Conservation (phyloP, 2,329 filamentous ascomycete species). For the Thelonectria blattea region DNA sequence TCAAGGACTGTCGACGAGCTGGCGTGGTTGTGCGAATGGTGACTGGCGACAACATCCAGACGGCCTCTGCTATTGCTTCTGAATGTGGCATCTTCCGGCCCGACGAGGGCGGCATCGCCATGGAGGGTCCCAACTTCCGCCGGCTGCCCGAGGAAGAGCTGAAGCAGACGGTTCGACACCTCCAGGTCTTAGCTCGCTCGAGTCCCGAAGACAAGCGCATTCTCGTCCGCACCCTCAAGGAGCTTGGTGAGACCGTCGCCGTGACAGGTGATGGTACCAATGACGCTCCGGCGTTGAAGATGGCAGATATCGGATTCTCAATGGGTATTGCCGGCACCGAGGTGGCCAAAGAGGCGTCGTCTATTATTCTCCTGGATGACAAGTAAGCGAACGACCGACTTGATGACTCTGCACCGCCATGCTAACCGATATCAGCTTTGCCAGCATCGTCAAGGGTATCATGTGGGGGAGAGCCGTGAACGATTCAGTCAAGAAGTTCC, state of each 20-base stretch:
- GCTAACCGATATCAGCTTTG: constrained; percentile 46
- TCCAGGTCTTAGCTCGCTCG: constrained; percentile 69
- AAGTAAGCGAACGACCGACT: constrained; percentile 44
- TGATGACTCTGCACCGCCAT: neutral
- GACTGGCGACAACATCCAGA: constrained; percentile 58
- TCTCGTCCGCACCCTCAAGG: constrained; percentile 66
- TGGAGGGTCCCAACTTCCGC: constrained; percentile 62
- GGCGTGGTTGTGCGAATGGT: constrained; percentile 72
- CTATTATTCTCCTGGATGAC: constrained; percentile 67
- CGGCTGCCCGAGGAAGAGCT: constrained; percentile 57
- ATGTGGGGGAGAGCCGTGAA: constrained; percentile 69
- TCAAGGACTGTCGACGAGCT: constrained; percentile 67
- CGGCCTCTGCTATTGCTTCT: constrained; percentile 52
- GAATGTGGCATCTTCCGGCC: constrained; percentile 50
- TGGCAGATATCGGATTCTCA: constrained; percentile 67
- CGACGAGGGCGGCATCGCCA: constrained; percentile 70
- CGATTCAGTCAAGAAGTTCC: constrained; percentile 68
- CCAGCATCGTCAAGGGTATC: constrained; percentile 64
- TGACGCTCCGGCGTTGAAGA: constrained; percentile 65
- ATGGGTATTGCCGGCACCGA: constrained; percentile 71
- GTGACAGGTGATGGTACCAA: constrained; percentile 69
- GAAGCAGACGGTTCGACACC: constrained; percentile 62
- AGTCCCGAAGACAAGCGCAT: constrained; percentile 72
- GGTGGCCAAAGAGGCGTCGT: constrained; percentile 67
- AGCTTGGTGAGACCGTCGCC: constrained; percentile 64